Conservation (phyloP, 768 basidiomycete genomes). For the Russula lepida region DNA sequence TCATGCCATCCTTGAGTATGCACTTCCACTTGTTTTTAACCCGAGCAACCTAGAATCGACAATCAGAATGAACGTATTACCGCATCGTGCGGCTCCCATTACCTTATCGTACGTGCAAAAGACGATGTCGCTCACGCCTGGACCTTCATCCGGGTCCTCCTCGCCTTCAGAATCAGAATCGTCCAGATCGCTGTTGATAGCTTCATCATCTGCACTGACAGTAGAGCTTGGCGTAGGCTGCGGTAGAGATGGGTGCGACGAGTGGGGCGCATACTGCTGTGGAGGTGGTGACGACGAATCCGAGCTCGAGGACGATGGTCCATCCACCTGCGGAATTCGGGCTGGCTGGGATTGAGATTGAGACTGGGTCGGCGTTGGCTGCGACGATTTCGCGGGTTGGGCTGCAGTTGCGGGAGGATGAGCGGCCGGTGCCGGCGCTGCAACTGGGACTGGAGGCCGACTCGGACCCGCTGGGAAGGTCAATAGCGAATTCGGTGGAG, state of each 20-base stretch:
- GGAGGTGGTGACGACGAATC: slow-evolving; percentile 63
- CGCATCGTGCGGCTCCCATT: slow-evolving; percentile 17
- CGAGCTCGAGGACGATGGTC: slow-evolving; percentile 59
- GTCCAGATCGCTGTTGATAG: slow-evolving; percentile 94
- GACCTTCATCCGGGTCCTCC: slow-evolving; percentile 72
- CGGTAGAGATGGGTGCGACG: slow-evolving; percentile 71
- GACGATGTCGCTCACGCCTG: slow-evolving; percentile 81
- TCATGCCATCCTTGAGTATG: slow-evolving; percentile 94
- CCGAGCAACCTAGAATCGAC: slow-evolving; percentile 68
- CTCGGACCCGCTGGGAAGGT: slow-evolving; percentile 23
- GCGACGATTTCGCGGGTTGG: slow-evolving; percentile 18
- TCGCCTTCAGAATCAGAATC: slow-evolving; percentile 87
- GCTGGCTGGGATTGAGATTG: slow-evolving; percentile 29
- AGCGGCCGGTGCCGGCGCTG: slow-evolving; percentile 41
- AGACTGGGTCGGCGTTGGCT: neutral
- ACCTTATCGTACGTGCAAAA: slow-evolving; percentile 99
- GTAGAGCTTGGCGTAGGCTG: slow-evolving; percentile 41
- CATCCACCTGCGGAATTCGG: slow-evolving; percentile 72
- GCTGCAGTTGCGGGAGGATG: slow-evolving; percentile 27
- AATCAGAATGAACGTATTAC: neutral
- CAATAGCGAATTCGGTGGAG: slow-evolving; percentile 13
- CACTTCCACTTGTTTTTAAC: slow-evolving; percentile 99
- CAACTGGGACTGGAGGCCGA: slow-evolving; percentile 39
- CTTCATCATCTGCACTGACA: slow-evolving; percentile 52
- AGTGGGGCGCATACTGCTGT: slow-evolving; percentile 54